Evolutionary conservation across 1,139 yeast genomes (phyloP), one percentile per base, ranked within the genome.

Genomic region (Saccharomyces hybrid): DNA sequence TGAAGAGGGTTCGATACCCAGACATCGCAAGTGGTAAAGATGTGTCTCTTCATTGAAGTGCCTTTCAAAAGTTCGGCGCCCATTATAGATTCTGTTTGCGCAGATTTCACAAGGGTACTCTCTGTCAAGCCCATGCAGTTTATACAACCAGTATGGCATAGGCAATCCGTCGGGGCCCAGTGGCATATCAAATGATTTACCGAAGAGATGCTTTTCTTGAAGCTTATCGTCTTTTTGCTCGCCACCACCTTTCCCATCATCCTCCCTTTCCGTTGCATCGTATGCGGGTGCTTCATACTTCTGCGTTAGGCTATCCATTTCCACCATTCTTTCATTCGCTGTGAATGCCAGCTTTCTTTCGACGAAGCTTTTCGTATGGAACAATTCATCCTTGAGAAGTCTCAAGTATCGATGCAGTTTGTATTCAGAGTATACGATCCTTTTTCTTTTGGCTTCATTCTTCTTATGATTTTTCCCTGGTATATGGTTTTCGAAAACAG

Each of bases 141-240:
- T 93, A 77, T 83, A 91, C 29, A 93, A 74, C 99, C 99, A 93
- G 57, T 78, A 82, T 1, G 99, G 99, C 44, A 93, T 89, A 0
- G 98, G 97, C 47, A 79, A 79, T 0, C 98, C 98, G 70, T 91
- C 96, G 38, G 88, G 79, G 0, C 96, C 98, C 1, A 88, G 60
- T 0, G 96, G 96, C 54, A 88, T 70, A 58, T 85, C 82, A 55
- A 82, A 75, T 5, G 85, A 81, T 54, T 74, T 75, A 32, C 60
- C 64, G 4, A 60, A 60, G 3, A 60, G 59, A 14, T 59, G 61
- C 14, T 65, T 68, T 2, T 60, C 67, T 8, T 62, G 69, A 11
- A 61, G 65, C 16, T 62, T 66, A 28, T 64, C 67, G 14, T 21
- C 58, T 12, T 42, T 42, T n/a, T 44, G 49, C 26, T 57, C 62